These are phyloP conservation scores for Curvularia lunata DNA, from an alignment of 2,329 filamentous ascomycete genomes.

Conservation along the genomic window DNA sequence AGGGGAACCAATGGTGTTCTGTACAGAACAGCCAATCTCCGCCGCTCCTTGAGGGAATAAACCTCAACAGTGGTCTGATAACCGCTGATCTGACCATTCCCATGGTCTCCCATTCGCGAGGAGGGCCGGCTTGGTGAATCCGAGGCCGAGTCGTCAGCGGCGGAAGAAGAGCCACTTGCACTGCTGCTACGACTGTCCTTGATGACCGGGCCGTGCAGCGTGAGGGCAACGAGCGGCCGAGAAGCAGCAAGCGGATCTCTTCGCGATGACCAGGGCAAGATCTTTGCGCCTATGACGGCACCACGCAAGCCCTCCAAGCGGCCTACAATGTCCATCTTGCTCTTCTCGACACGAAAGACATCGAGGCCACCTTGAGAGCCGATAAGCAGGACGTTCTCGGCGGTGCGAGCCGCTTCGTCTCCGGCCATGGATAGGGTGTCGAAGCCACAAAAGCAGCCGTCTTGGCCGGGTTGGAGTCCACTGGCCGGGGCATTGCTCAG, in stretches of 20 bases:
- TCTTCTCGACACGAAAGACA: slow-evolving; percentile 74
- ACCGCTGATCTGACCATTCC: slow-evolving; percentile 56
- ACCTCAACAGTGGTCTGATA: slow-evolving; percentile 91
- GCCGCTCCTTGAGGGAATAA: slow-evolving; percentile 80
- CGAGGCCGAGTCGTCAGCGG: slow-evolving; percentile 46
- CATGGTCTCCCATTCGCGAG: slow-evolving; percentile 36
- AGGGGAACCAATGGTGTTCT: slow-evolving; percentile 69
- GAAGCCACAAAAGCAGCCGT: slow-evolving; percentile 81
- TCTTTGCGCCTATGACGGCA: slow-evolving; percentile 80
- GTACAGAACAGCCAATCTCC: slow-evolving; percentile 74
- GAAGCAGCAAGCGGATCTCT: slow-evolving; percentile 60
- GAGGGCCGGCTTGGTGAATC: slow-evolving; percentile 47
- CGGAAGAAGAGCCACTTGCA: slow-evolving; percentile 47
- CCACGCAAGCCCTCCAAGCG: slow-evolving; percentile 79
- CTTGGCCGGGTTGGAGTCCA: slow-evolving; percentile 67
- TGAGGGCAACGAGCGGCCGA: slow-evolving; percentile 78
- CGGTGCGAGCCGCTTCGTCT: slow-evolving; percentile 50
- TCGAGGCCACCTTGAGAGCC: slow-evolving; percentile 83
- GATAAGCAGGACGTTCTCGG: slow-evolving; percentile 72
- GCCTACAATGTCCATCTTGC: slow-evolving; percentile 72
- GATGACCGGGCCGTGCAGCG: slow-evolving; percentile 77
- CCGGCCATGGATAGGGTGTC: slow-evolving; percentile 67
- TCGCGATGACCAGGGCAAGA: slow-evolving; percentile 71
- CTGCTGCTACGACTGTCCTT: slow-evolving; percentile 53
- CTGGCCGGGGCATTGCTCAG: slow-evolving; percentile 56